Evolutionary conservation across 2,329 filamentous ascomycete genomes (phyloP).

Genomic region (Pyrenophora tritici-repentis): DNA sequence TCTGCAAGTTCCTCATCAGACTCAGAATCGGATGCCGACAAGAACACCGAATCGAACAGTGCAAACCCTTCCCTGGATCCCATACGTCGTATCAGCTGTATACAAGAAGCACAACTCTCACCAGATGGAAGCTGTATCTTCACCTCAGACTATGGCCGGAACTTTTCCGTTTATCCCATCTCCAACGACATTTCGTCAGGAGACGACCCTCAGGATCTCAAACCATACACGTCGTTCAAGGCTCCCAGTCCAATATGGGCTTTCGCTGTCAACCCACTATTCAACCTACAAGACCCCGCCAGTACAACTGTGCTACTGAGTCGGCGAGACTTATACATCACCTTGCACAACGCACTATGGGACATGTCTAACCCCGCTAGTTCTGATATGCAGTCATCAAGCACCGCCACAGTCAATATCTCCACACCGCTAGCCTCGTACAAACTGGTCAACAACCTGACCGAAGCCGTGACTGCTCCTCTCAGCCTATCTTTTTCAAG

Average conservation of each 20-base stretch:
- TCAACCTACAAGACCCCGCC: slow-evolving; percentile 56
- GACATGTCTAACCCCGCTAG: slow-evolving; percentile 32
- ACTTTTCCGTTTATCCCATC: slow-evolving; percentile 56
- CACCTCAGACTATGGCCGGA: slow-evolving; percentile 58
- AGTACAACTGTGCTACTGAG: slow-evolving; percentile 59
- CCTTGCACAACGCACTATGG: slow-evolving; percentile 60
- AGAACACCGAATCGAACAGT: neutral
- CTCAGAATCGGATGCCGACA: slow-evolving; percentile 3
- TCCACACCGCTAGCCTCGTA: slow-evolving; percentile 55
- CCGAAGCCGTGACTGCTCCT: slow-evolving; percentile 61
- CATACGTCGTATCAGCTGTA: slow-evolving; percentile 26
- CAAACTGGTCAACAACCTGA: slow-evolving; percentile 59
- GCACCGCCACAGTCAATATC: slow-evolving; percentile 26
- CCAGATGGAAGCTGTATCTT: slow-evolving; percentile 64
- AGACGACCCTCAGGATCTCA: slow-evolving; percentile 34
- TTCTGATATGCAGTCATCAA: slow-evolving; percentile 3
- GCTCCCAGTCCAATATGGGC: slow-evolving; percentile 59
- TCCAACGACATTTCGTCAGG: slow-evolving; percentile 14
- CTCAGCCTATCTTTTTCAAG: slow-evolving; percentile 60
- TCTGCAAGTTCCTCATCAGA: neutral
- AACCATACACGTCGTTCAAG: slow-evolving; percentile 53
- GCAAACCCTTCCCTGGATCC: neutral
- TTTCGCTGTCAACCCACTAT: slow-evolving; percentile 60
- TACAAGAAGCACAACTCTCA: slow-evolving; percentile 39
- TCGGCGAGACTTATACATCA: slow-evolving; percentile 60